These are phyloP conservation scores for Thelonectria olida DNA, from an alignment of 2,329 filamentous ascomycete species.

Conservation along the genomic window DNA sequence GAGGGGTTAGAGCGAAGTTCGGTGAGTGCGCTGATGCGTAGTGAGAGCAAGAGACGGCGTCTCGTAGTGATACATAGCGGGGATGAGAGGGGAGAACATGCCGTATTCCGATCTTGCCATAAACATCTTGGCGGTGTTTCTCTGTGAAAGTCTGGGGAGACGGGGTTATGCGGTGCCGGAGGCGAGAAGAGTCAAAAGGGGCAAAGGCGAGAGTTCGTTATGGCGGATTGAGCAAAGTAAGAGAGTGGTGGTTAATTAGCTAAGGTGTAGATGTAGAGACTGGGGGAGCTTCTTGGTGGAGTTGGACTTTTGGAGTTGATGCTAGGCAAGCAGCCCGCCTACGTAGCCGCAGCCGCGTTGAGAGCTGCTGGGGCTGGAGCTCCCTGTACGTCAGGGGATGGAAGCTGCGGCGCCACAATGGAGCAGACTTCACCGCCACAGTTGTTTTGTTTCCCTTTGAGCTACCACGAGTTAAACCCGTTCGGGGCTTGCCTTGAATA, in stretches of 20 bases:
- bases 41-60: slow-evolving; percentile 14
- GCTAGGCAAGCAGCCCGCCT: slow-evolving; percentile 51
- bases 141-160: slow-evolving; percentile 19
- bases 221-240: slow-evolving; percentile 1
- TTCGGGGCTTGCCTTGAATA: slow-evolving; percentile 4
- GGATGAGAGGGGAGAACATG: slow-evolving; percentile 59
- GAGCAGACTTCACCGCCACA: slow-evolving; percentile 19
- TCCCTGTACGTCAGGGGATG: neutral
- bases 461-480: slow-evolving; percentile 1
- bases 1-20: slow-evolving; percentile 29
- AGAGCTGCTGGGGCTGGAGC: slow-evolving; percentile 10
- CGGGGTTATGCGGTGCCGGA: slow-evolving; percentile 2
- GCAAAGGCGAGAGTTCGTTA: neutral
- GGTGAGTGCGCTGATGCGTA: neutral
- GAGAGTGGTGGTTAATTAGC: neutral
- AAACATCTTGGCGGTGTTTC: slow-evolving; percentile 79
- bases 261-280: slow-evolving; percentile 19
- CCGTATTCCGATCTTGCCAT: slow-evolving; percentile 99
- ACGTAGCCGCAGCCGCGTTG: slow-evolving; percentile 46
- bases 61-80: slow-evolving; percentile 37
- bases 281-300: slow-evolving; percentile 36
- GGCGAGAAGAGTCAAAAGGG: neutral
- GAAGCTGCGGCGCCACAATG: neutral
- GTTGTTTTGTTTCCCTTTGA: neutral
- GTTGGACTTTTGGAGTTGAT: slow-evolving; percentile 31